Percentiles rank a stretch among this genome's conserved stretches.
Conservation (phyloP, 257 asterid genomes). For the Primulina tabacum region DNA sequence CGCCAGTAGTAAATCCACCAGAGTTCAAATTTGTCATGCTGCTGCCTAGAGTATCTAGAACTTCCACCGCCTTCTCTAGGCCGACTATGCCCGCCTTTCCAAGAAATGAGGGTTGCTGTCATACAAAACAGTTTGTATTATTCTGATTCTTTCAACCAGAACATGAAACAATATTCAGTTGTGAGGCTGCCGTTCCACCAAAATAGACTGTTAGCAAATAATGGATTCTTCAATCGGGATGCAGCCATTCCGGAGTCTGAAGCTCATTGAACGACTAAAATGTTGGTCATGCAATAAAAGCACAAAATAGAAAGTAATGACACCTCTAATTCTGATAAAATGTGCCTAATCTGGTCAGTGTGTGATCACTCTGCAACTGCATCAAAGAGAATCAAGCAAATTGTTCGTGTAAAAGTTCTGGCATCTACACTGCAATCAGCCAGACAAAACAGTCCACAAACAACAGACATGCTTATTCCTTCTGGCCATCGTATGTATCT, state of each 20-base stretch:
- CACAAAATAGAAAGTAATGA: conserved; percentile 10
- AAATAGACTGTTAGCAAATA: conserved; percentile 1
- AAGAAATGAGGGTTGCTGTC: conserved; percentile 85
- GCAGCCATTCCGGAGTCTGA: not conserved
- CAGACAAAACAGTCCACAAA: conserved; percentile 7
- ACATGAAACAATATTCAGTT: conserved; percentile 2
- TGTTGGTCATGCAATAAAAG: conserved; percentile 18
- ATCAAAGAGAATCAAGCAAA: conserved; percentile 8
- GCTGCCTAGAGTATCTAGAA: conserved; percentile 93
- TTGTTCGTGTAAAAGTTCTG: conserved; percentile 1
- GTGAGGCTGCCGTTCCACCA: not conserved
- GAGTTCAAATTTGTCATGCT: conserved; percentile 92
- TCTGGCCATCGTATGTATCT: not conserved
- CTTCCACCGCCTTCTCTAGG: conserved; percentile 93
- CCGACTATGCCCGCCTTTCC: conserved; percentile 94
- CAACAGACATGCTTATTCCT: conserved; percentile 10
- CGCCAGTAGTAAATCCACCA: conserved; percentile 76
- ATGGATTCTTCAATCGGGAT: conserved; percentile 8
- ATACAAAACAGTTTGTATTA: conserved; percentile 29
- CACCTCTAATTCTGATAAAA: conserved; percentile 10
- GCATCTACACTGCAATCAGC: conserved; percentile 11
- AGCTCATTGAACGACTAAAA: conserved; percentile 15
- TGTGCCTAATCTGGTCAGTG: not conserved
- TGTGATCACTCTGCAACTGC: conserved; percentile 15
- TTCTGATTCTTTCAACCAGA: conserved; percentile 4